Conservation (phyloP, 208 protist species). For the Phytomonas francai region DNA sequence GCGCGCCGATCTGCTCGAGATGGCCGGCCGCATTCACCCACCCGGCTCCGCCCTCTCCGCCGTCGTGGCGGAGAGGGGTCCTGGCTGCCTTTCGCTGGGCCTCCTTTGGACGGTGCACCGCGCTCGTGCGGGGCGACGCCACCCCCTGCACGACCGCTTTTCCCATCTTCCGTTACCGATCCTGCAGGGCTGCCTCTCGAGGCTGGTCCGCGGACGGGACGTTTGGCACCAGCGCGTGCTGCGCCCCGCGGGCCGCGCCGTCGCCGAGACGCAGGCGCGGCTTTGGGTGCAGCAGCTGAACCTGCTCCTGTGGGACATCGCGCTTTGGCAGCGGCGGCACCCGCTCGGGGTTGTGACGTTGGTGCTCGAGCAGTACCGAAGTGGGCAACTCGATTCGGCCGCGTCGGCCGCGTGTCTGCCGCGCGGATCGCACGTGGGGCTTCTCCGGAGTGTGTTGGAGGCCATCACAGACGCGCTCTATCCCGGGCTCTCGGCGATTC, state of each 20-base stretch:
- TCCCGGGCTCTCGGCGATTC: constrained; percentile 19
- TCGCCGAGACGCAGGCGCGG: constrained; percentile 5
- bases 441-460: constrained; percentile 44
- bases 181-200: constrained; percentile 14
- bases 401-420: constrained; percentile 4
- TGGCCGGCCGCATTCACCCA: too few species aligned
- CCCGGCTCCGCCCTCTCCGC: too few species aligned
- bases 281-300: constrained; percentile 14
- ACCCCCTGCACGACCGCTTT: constrained; percentile 10
- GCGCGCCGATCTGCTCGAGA: too few species aligned
- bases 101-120: too few species aligned
- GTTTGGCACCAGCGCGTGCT: constrained; percentile 19
- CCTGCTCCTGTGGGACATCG: constrained; percentile 42
- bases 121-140: too few species aligned
- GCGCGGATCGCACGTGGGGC: neutral
- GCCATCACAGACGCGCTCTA: constrained; percentile 22
- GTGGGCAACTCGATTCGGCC: constrained; percentile 1
- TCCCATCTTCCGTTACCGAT: constrained; percentile 16
- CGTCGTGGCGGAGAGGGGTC: too few species aligned
- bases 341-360: constrained; percentile 36
- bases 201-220: constrained; percentile 11
- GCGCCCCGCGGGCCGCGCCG: constrained; percentile 4
- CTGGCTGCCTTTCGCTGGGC: too few species aligned
- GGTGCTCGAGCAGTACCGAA: constrained; percentile 22
- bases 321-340: constrained; percentile 68